Evolutionary conservation across 352 stramenopile genomes (phyloP).

Genomic region (Globisporangium perplexum): DNA sequence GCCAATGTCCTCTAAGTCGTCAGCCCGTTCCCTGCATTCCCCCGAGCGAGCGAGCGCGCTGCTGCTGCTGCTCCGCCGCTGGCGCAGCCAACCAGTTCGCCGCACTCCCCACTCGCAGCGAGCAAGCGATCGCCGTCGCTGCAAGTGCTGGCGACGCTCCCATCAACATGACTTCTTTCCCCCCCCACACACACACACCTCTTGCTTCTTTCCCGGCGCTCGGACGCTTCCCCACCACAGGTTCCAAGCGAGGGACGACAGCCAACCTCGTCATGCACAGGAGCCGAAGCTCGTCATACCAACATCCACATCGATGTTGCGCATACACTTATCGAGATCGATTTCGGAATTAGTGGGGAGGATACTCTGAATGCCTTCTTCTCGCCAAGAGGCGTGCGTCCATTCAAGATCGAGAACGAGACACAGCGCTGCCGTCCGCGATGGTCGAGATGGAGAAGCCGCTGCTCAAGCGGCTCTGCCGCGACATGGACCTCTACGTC

Average conservation of each 20-base stretch:
- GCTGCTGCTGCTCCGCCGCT: too few species aligned
- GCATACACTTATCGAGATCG: neutral
- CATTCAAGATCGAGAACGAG: neutral
- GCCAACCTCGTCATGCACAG: too few species aligned
- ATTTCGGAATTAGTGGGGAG: neutral
- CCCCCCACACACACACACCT: too few species aligned
- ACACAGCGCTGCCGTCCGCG: neutral
- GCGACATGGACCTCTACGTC: constrained; percentile 88
- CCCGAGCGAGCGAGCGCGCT: too few species aligned
- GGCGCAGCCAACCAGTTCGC: neutral
- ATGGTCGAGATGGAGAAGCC: constrained; percentile 89
- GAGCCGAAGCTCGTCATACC: too few species aligned
- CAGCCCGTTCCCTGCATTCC: neutral
- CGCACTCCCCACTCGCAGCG: neutral
- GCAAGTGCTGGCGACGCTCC: neutral
- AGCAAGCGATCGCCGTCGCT: neutral
- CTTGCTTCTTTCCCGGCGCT: neutral
- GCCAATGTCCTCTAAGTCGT: constrained; percentile 51
- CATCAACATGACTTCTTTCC: constrained; percentile 7
- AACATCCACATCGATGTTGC: too few species aligned
- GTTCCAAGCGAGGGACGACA: too few species aligned
- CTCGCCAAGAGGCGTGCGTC: neutral
- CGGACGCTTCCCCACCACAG: too few species aligned
- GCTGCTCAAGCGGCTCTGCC: constrained; percentile 85
- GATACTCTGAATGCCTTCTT: neutral